Conservation (phyloP, 2,329 filamentous ascomycete genomes). For the Calycina herbarum region DNA sequence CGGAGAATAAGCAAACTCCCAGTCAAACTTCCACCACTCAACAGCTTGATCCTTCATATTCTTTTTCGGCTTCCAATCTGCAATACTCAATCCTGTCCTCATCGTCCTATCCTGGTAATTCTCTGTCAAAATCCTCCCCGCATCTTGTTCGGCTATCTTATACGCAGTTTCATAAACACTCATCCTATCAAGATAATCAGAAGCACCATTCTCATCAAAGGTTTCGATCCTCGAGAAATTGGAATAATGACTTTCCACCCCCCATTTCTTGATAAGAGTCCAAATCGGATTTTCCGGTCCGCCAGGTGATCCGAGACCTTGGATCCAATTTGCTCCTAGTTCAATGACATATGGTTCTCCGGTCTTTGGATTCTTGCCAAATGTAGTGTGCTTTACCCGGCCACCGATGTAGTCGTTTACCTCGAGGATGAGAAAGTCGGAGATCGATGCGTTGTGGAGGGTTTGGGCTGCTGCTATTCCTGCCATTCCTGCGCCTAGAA, state of each 20-base stretch:
- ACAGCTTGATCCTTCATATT: slow-evolving; percentile 57
- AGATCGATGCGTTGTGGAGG: slow-evolving; percentile 58
- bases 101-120: slow-evolving; percentile 62
- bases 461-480: slow-evolving; percentile 66
- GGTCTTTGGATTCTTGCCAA: slow-evolving; percentile 39
- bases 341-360: slow-evolving; percentile 54
- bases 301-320: slow-evolving; percentile 41
- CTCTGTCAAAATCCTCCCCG: slow-evolving; percentile 56
- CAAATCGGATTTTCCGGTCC: slow-evolving; percentile 62
- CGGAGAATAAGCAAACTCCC: slow-evolving; percentile 58
- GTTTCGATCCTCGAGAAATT: slow-evolving; percentile 59
- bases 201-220: slow-evolving; percentile 57
- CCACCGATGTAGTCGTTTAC: slow-evolving; percentile 60
- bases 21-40: slow-evolving; percentile 63
- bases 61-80: slow-evolving; percentile 60
- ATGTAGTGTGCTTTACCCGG: slow-evolving; percentile 53
- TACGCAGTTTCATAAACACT: slow-evolving; percentile 51
- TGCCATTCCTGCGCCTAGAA: slow-evolving; percentile 59
- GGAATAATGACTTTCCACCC: slow-evolving; percentile 55
- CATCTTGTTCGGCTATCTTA: slow-evolving; percentile 47
- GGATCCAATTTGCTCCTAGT: slow-evolving; percentile 66
- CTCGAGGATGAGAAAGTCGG: slow-evolving; percentile 66
- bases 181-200: slow-evolving; percentile 52
- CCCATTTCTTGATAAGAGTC: slow-evolving; percentile 59
- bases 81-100: slow-evolving; percentile 58